phyloP scores from a whole-genome alignment of 2,329 filamentous ascomycete genomes.

The Diaporthe sp. region DNA sequence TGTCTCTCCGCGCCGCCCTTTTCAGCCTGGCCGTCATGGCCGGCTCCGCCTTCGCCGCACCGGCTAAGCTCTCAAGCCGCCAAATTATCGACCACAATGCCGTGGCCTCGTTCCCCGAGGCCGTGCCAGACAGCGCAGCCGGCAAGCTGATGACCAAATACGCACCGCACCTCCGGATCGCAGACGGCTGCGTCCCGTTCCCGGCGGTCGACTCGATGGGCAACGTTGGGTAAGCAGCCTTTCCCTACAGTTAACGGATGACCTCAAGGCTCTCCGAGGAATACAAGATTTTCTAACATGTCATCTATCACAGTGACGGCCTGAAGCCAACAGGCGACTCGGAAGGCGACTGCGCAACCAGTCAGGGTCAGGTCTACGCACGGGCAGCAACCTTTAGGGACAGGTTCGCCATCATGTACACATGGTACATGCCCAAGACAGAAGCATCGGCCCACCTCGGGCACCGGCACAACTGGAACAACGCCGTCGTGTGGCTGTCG shows the following conservation, averaged over 20 bases:
- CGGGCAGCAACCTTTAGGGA: constrained; percentile 47
- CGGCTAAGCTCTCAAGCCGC: constrained; percentile 7
- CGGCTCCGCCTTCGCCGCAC: not conserved
- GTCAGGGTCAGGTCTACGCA: constrained; percentile 52
- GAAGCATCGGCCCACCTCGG: constrained; percentile 51
- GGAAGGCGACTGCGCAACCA: constrained; percentile 47
- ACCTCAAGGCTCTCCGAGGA: not conserved
- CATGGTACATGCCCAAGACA: constrained; percentile 59
- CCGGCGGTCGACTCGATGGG: constrained; percentile 68
- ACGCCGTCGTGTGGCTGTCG: constrained; percentile 51
- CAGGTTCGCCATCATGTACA: constrained; percentile 51
- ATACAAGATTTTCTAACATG: constrained; percentile 24
- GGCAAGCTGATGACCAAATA: constrained; percentile 51
- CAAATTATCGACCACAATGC: constrained; percentile 49
- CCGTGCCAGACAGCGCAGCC: constrained; percentile 47
- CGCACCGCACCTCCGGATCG: constrained; percentile 57
- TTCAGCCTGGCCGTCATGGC: constrained; percentile 18
- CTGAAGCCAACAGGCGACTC: constrained; percentile 46
- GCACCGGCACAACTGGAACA: constrained; percentile 56
- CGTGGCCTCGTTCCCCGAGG: constrained; percentile 51
- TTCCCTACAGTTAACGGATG: not conserved
- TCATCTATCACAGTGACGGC: constrained; percentile 45
- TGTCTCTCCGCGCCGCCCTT: constrained; percentile 6
- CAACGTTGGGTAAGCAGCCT: constrained; percentile 45
- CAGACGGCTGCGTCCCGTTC: constrained; percentile 70